A percentile compares a stretch with the other conserved stretches of the same genome.
Conservation (phyloP, 202 grass and related monocot genomes). For the Eragrostis tef region DNA sequence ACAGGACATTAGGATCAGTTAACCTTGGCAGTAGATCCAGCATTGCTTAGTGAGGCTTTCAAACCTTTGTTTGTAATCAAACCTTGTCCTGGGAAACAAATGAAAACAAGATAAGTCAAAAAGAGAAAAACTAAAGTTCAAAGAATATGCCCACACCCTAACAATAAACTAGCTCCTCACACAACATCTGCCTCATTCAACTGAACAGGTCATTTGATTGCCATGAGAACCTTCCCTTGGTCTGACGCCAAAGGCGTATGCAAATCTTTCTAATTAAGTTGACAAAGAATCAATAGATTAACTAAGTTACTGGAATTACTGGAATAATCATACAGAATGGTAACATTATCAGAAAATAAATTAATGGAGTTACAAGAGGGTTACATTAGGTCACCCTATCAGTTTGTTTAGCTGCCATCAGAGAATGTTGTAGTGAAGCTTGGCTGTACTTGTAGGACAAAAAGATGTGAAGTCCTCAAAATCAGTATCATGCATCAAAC, state of each 20-base stretch:
- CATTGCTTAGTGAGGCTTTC: constrained; percentile 71
- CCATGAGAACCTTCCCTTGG: background rate
- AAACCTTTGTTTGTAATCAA: constrained; percentile 77
- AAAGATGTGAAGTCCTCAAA: background rate
- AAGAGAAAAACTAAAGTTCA: background rate
- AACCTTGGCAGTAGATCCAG: constrained; percentile 89
- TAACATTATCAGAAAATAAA: background rate
- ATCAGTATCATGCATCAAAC: background rate
- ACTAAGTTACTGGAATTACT: too few species aligned
- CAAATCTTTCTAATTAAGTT: background rate
- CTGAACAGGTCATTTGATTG: constrained; percentile 1
- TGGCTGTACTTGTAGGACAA: background rate
- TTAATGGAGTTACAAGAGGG: background rate
- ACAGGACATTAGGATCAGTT: constrained; percentile 10
- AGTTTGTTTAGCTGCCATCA: background rate
- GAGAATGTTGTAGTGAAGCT: background rate
- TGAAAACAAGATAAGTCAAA: constrained; percentile 26
- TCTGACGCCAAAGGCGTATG: background rate
- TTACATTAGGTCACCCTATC: background rate
- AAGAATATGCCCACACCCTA: constrained; percentile 13
- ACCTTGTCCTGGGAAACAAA: constrained; percentile 63
- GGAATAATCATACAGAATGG: background rate
- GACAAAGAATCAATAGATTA: background rate
- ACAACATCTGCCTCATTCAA: background rate
- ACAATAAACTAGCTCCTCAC: background rate